Base-by-base conservation (phyloP, 371 early-diverging fungal species). In the Scutellospora calospora region DNA sequence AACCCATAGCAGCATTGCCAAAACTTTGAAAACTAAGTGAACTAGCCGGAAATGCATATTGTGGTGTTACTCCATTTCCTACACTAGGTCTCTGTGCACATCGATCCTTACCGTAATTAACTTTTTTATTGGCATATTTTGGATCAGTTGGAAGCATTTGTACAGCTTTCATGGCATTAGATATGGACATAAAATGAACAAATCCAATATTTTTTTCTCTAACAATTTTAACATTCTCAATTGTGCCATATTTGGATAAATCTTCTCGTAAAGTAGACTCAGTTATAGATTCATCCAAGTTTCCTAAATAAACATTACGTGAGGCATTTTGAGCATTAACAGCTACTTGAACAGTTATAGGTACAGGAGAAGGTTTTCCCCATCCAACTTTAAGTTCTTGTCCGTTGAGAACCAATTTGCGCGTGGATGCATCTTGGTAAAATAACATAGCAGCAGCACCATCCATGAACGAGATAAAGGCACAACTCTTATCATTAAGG, bases 41-140 rank as follows among this genome's bases (percentile, higher is more conserved):
- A 35, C 69, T 65, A 1, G 35, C 33, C 29, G 77, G 77, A 63
- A 60, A 59, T 16, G 73, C 68, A 63, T 73, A 27, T 55, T 65
- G 57, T 27, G 81, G 8, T 5, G 51, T 57, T 5, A 59, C 52
- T 0, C 81, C 81, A 33, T 72, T 60, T 33, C 59, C 33, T n/a
- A 68, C 0, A 27, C 51, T 65, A 54, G 76, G 49, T 52, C 81
- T 45, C 31, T 83, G 83, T 14, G 90, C 90, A 82, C 95, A 95
- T n/a, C 95, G 89, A 85, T 95, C 96, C 83, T 91, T 93, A 71
- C 96, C 96, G 84, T 92, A 95, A 72, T 90, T 86, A 78, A 97
- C 83, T 35, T 92, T 86, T 25, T 89, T 86, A 29, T 84, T 84
- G 5, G 82, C 60, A 31, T 78, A 80, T 38, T 83, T 81, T 1